Evolutionary conservation across 441 rosid genomes (phyloP), one percentile per base, ranked within the genome.

Genomic region (Aquilaria agallochum): DNA sequence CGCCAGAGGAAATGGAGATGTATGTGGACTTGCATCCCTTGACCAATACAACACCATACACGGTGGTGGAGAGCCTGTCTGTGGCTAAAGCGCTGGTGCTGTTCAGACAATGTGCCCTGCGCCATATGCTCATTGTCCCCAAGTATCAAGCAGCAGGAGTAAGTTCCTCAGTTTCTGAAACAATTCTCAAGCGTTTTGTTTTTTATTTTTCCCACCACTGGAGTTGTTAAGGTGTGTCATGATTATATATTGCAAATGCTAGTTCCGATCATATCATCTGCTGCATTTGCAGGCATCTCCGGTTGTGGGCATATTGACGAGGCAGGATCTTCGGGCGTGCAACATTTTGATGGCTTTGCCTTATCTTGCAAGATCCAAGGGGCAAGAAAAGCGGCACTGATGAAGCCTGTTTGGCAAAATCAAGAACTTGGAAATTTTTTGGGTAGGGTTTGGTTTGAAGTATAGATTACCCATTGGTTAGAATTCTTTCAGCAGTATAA

Each of bases 31-130:
- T 93, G 72, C 98, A 90, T 82, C 94, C 97, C 63, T 73, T 93
- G 13, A 80, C 94, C 56, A 93, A 93, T 59, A 80, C 94, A 12
- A 88, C 96, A 15, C 97, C 98, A 45, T 88, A 78, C 72, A 90
- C 96, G 0, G 98, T 90, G 64, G 73, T 86, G 70, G 94, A 90
- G 61, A 84, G 83, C 76, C 83, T 85, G 85, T 92, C 98, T 0
- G 96, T 86, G 42, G 97, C 92, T 8, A 92, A 90, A 74, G 97
- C 98, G 47, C 59, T 88, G 85, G 90, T 90, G 56, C 86, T 90
- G 27, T 92, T 90, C 79, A 71, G 98, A 74, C 80, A 74, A 73
- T 84, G 85, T 2, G 98, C 92, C 51, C 89, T 88, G 1, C 80
- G 98, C 31, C 98, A 92, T 69, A 53, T 88, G 81, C 77, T 90